These are phyloP conservation scores for Geotrichum fermentans DNA, from an alignment of 1,139 yeast species.

Conservation along the genomic window DNA sequence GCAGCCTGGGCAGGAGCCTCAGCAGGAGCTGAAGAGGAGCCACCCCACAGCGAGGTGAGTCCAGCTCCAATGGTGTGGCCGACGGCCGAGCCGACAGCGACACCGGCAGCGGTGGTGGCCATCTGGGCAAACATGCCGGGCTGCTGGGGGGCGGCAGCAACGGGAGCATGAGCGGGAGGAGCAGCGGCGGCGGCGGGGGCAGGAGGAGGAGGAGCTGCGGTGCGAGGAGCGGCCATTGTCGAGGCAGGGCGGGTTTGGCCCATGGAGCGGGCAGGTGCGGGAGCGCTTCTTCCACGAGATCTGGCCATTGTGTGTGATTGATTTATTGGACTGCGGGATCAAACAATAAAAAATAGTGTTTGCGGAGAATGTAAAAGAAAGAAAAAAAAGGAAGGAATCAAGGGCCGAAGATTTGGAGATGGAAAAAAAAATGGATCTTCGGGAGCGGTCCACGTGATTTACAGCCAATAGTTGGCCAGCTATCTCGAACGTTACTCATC, in stretches of 20 bases:
- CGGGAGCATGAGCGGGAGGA: constrained; percentile 35
- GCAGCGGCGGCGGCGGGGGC: constrained; percentile 38
- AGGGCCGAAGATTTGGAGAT: too few relatives aligned
- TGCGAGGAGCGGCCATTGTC: constrained; percentile 62
- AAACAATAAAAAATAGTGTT: too few relatives aligned
- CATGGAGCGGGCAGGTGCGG: constrained; percentile 37
- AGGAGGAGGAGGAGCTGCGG: constrained; percentile 41
- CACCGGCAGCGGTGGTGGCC: constrained; percentile 99
- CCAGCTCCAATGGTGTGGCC: constrained; percentile 98
- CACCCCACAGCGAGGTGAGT: constrained; percentile 77
- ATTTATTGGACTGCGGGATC: too few relatives aligned
- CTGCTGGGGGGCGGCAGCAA: constrained; percentile 40
- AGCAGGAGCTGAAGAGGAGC: constrained; percentile 47
- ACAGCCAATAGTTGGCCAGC: too few relatives aligned
- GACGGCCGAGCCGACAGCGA: constrained; percentile 94
- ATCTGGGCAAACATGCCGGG: constrained; percentile 95
- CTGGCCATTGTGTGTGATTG: constrained; percentile 56
- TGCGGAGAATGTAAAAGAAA: too few relatives aligned
- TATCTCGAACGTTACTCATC: too few relatives aligned
- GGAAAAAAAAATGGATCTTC: too few relatives aligned
- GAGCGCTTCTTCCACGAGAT: constrained; percentile 46
- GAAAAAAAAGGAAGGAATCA: too few relatives aligned
- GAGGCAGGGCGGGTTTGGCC: constrained; percentile 68
- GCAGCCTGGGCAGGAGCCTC: constrained; percentile 30
- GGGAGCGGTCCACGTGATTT: too few relatives aligned